Base-by-base conservation (phyloP, 177 flowering plant genomes). In the Vitis hybrid region DNA sequence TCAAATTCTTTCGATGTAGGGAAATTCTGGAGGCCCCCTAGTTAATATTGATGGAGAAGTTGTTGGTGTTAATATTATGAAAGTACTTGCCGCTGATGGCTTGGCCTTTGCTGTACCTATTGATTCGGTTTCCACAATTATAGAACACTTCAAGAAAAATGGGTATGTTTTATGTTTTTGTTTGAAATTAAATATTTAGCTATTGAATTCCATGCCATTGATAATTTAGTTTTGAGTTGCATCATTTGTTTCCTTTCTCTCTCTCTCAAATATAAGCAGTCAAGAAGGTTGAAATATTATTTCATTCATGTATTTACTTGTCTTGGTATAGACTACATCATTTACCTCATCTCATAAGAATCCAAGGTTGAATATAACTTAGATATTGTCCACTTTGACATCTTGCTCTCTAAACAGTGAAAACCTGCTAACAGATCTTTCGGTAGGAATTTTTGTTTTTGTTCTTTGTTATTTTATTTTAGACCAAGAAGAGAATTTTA, bases 1-100 rank as follows among this genome's bases (percentile, higher is more conserved):
- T 16, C 14, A 10, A 10, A 60, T 19, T 68, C n/a, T 60, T 52
- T 0, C 53, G 13, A 2, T 52, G 51, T 61, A 94, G 98, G 97
- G 97, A 55, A 94, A 89, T 76, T 92, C 97, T 64, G 98, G 98
- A 15, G 98, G 98, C 2, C 98, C 98, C 18, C 92, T 94, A 71
- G 94, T 90, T 64, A 92, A 92, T 77, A 79, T 90, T 77, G 96
- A 94, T 77, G 98, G 98, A 68, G 98, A 94, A 83, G 86, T 94
- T 67, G 77, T 94, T 29, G 98, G 98, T 64, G 88, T 93, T 58
- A 92, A 93, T 76, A 83, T 80, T 45, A 83, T 93, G 93, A 90
- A 93, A 82, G 82, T 85, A 16, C 7, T 69, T 48, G 88, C 81
- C 64, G 97, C 97, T 56, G 90, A 87, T 84, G 97, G 98, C 58